A percentile compares a stretch with the other conserved stretches of the same genome.
These are phyloP conservation scores for Plantago elongata DNA, from an alignment of 257 asterid species.

Conservation along the genomic window DNA sequence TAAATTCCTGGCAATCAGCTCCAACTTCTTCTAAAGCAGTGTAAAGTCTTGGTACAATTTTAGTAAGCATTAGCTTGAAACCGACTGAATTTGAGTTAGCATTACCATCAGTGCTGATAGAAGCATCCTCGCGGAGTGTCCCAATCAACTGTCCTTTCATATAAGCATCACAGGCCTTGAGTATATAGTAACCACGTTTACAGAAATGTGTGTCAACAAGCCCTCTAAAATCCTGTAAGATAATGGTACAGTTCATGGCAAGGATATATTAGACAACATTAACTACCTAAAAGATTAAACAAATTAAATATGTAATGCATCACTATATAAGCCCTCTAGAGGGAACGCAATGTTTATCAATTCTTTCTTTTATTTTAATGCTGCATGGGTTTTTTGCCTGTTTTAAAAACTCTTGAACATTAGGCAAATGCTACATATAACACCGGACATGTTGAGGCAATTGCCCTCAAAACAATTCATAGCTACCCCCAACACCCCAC, in stretches of 20 bases:
- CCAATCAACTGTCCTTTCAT: constrained; percentile 92
- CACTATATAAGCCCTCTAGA: too few species aligned
- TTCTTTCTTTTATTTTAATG: too few species aligned
- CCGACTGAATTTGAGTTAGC: constrained; percentile 75
- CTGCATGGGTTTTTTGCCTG: too few species aligned
- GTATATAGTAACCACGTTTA: constrained; percentile 78
- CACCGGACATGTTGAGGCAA: too few species aligned
- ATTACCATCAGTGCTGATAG: constrained; percentile 25
- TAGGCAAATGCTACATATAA: neutral
- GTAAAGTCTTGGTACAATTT: constrained; percentile 72
- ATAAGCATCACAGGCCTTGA: constrained; percentile 91
- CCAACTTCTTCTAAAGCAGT: constrained; percentile 58
- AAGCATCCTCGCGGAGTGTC: constrained; percentile 68
- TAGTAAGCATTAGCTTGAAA: constrained; percentile 87
- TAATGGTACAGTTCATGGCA: neutral
- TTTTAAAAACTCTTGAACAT: too few species aligned
- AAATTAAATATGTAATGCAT: too few species aligned
- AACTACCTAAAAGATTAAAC: too few species aligned
- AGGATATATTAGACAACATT: too few species aligned
- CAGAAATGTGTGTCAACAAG: constrained; percentile 73
- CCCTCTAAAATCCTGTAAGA: constrained; percentile 75
- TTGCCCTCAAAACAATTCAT: neutral
- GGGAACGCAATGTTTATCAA: neutral
- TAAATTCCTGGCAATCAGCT: constrained; percentile 46
- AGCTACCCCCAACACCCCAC: neutral